Evolutionary conservation across 176 grass and related monocot genomes (phyloP), one percentile per base, ranked within the genome.

Genomic region (Oryza longistaminata): DNA sequence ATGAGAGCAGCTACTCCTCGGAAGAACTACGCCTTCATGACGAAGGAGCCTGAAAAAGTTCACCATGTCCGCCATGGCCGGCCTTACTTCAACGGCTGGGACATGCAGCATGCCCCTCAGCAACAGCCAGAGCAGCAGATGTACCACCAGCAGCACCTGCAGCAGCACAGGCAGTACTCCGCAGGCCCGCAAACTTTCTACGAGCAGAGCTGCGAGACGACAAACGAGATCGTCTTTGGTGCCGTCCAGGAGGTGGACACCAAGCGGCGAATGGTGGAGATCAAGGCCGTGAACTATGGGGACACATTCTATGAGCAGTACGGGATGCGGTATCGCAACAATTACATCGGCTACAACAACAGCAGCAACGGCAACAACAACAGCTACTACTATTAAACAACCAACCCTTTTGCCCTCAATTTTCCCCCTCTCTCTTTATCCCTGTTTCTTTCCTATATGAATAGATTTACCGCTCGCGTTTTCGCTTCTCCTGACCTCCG

Each of bases 191-290:
- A 90, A 37, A 99, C 97, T 13, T 89, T 88, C 77, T 96, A 99
- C 45, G 86, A 96, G 84, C 88, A 94, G 84, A 99, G 92, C 83
- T 94, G 93, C 0, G 93, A 99, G 71, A 85, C 92, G 14, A 99
- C 91, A n/a, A 96, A 99, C 39, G 97, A 99, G 80, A 86, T 99
- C 0, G 93, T 96, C 69, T 99, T 99, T 39, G 97, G 97, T 29
- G 97, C 93, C 1, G 97, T 96, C n/a, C 97, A 99, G 81, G 92
- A 97, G 79, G 81, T 87, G 77, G 91, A 92, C 77, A 92, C 86
- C 82, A 91, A 92, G 78, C 85, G 79, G 40, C 85, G 90, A 17
- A 90, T 81, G 71, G 93, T 96, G 71, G 97, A 99, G 66, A 99
- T 99, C 70, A 96, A 94, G 86, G 88, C 96, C 0, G 74, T 99